A percentile compares a stretch with the other conserved stretches of the same genome.
Conservation (phyloP, 2,329 filamentous ascomycete genomes). For the Aspergillus flavus region DNA sequence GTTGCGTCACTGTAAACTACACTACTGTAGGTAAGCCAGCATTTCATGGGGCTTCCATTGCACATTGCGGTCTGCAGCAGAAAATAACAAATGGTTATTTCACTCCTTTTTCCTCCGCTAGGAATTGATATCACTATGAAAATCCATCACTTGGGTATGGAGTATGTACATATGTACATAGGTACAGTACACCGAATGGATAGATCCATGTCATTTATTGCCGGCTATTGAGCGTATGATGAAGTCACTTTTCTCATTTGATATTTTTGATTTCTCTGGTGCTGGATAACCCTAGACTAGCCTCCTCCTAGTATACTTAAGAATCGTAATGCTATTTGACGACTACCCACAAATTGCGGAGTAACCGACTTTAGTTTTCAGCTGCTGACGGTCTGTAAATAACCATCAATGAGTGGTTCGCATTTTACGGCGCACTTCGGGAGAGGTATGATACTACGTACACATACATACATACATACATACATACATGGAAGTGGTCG, state of each 20-base stretch:
- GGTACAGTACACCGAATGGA: background rate
- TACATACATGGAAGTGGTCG: conserved; percentile 27
- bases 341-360: conserved; percentile 23
- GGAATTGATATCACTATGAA: background rate
- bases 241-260: background rate
- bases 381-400: conserved; percentile 25
- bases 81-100: background rate
- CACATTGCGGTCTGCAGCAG: conserved; percentile 11
- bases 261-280: conserved; percentile 3
- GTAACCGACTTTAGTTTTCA: conserved; percentile 23
- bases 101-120: background rate
- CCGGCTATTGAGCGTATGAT: background rate
- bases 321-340: conserved; percentile 18
- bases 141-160: background rate
- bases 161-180: background rate
- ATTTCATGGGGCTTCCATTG: conserved; percentile 8
- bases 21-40: conserved; percentile 16
- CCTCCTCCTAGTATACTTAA: conserved; percentile 16
- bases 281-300: conserved; percentile 14
- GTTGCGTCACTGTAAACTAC: conserved; percentile 14
- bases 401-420: conserved; percentile 17
- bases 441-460: conserved; percentile 9
- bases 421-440: conserved; percentile 11
- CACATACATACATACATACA: conserved; percentile 2
- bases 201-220: background rate